Evolutionary conservation across 306 rosid species (phyloP), one percentile per base, ranked within the genome.

Genomic region (Vigna nakashimae): DNA sequence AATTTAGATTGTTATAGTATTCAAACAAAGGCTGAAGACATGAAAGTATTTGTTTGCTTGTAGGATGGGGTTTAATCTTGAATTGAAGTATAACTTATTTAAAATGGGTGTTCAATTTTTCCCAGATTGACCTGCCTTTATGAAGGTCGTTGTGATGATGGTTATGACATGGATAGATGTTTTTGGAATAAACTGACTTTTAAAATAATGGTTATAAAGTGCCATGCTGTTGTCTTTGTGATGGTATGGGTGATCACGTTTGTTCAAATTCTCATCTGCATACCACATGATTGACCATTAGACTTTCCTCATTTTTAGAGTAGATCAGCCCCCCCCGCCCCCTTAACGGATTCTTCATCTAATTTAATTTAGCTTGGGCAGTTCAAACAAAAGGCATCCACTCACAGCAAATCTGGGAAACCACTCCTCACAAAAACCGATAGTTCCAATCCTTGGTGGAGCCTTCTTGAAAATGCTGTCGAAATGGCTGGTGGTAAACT

Each of bases 391-490:
- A 95, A 86, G 88, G 78, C 2, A 32, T 22, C 86, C 14, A 79
- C 81, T 73, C 71, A 20, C 53, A 89, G 84, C 74, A 71, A 84
- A 34, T 79, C 74, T 56, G 99, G 96, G 73, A 88, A 86, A 52
- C 97, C 87, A 77, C 3, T 84, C 74, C 24, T 91, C 69, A 88
- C 98, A 12, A 90, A 87, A 55, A 87, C 91, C 6, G 97, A 95
- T 71, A 80, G 86, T 68, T 87, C 98, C 24, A 92, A 95, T 80
- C 97, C 96, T 12, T 92, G 98, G 99, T 92, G 99, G 99, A 66
- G 17, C 69, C 79, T 95, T 53, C 84, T 95, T 52, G 93, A 92
- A 82, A 90, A 86, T 65, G 99, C 94, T 20, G 84, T 95, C 6
- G 74, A 38, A 68, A 88, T 88, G 63, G 96, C 94, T n/a, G 85